Base-by-base conservation (phyloP, 116 monocot genomes). In the Zostera marina region DNA sequence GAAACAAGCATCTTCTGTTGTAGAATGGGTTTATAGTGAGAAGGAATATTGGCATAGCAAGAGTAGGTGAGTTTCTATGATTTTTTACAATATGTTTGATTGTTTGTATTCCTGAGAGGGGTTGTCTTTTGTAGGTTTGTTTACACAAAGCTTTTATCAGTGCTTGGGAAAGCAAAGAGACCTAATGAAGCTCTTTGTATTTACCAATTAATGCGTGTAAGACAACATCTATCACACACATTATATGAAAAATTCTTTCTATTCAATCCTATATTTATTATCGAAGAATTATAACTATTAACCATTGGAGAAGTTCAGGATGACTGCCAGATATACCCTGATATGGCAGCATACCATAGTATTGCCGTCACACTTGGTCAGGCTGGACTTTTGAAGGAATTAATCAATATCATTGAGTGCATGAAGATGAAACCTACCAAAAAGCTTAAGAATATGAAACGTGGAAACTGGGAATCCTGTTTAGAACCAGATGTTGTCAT, bases 291-390 rank as follows among this genome's bases (percentile, higher is more conserved):
- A 24, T 40, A 14, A 9, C 15, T 21, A 39, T 51, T 40, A 14
- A 9, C 15, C n/a, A 39, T 51, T 44, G 11, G 67, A 22, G 7
- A 64, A 58, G 55, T 69, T 43, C 68, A 98, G 98, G 76, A 72
- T 24, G 90, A 90, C 59, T 80, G 71, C n/a, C 80, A 83, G 60
- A 73, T 81, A 68, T 98, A 86, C 71, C 98, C 98, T 70, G 98
- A 98, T 74, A 82, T 98, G 90, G 76, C 83, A 54, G 98, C 86
- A 52, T 98, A 86, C 62, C 98, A 90, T 42, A 66, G 73, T 52
- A 86, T 98, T 72, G 82, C 98, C 61, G 90, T 83, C 39, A 79
- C 81, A n/a, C 90, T 98, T 39, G 98, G 98, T 53, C 98, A 90
- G 83, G 85, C 86, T 74, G 98, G 98, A 39, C 65, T 90, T 63